phyloP scores from a whole-genome alignment of 805 yeast genomes.

The Lipomyces chichibuensis region DNA sequence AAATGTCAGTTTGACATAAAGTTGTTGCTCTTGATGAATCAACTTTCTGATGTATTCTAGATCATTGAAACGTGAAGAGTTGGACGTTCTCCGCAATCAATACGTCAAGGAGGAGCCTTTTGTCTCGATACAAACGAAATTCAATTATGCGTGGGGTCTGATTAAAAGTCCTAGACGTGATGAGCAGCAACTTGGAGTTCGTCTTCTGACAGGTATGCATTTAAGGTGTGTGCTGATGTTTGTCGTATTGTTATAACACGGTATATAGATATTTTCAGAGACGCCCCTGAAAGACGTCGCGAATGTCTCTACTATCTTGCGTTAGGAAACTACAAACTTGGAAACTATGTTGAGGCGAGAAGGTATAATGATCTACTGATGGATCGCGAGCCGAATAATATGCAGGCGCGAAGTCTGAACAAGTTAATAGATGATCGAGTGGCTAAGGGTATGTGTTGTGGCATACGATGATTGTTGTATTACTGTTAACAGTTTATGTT shows the following conservation, averaged over 20 bases:
- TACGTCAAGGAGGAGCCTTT: slow-evolving; percentile 78
- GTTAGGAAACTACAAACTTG: slow-evolving; percentile 83
- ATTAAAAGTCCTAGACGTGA: slow-evolving; percentile 66
- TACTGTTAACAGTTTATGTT: not conserved
- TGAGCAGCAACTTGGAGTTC: slow-evolving; percentile 79
- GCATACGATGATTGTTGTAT: not conserved
- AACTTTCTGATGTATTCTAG: slow-evolving; percentile 1
- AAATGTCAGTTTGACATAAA: slow-evolving; percentile 31
- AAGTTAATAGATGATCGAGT: slow-evolving; percentile 80
- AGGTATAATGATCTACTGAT: slow-evolving; percentile 79
- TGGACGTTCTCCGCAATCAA: slow-evolving; percentile 74
- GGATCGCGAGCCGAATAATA: slow-evolving; percentile 79
- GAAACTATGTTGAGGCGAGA: slow-evolving; percentile 84
- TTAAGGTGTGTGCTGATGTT: not conserved
- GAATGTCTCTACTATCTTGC: slow-evolving; percentile 88
- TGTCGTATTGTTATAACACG: not conserved
- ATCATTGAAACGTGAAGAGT: slow-evolving; percentile 52
- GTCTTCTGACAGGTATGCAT: slow-evolving; percentile 60
- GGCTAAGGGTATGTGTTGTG: slow-evolving; percentile 52
- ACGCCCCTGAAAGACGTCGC: slow-evolving; percentile 78
- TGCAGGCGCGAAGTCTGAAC: slow-evolving; percentile 72
- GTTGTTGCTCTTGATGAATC: not conserved
- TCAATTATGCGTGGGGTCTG: slow-evolving; percentile 96
- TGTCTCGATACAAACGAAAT: slow-evolving; percentile 79
- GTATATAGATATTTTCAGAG: slow-evolving; percentile 55